Evolutionary conservation across 2,329 filamentous ascomycete species (phyloP).

Genomic region (Orbilia ellipsospora): DNA sequence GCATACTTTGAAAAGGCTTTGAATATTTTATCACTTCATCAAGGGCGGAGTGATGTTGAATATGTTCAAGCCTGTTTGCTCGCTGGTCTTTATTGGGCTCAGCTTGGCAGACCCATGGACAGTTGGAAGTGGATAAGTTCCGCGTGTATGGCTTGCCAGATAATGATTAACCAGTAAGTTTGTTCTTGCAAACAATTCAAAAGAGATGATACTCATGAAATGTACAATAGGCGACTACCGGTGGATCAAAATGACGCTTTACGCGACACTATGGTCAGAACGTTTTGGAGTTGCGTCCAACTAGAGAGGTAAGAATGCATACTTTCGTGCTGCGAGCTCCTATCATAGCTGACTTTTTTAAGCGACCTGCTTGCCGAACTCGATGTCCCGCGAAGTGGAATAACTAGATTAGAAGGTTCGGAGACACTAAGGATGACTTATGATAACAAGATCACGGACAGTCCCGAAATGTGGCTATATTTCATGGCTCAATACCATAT

Average conservation of each 20-base stretch:
- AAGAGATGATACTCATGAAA: not conserved
- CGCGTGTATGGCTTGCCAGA: constrained; percentile 72
- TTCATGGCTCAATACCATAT: constrained; percentile 74
- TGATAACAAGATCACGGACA: constrained; percentile 59
- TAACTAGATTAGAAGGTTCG: constrained; percentile 68
- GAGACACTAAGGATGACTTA: constrained; percentile 63
- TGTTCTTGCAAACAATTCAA: constrained; percentile 6
- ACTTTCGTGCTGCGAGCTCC: constrained; percentile 38
- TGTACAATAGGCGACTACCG: constrained; percentile 59
- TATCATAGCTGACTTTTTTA: constrained; percentile 17
- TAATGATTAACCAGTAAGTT: constrained; percentile 70
- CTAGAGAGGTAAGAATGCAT: constrained; percentile 77
- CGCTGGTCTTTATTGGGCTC: constrained; percentile 87
- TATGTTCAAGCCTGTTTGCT: constrained; percentile 87
- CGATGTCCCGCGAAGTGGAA: constrained; percentile 71
- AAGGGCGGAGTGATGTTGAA: constrained; percentile 80
- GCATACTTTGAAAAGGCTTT: constrained; percentile 89
- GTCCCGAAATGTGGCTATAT: constrained; percentile 62
- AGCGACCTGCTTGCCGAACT: constrained; percentile 94
- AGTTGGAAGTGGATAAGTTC: constrained; percentile 78
- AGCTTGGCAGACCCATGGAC: constrained; percentile 85
- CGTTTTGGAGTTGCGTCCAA: constrained; percentile 94
- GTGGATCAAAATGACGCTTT: constrained; percentile 63
- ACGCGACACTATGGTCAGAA: constrained; percentile 76
- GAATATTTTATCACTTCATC: constrained; percentile 84